Conservation (phyloP, 768 basidiomycete genomes). For the Dacryopinax spathularia region DNA sequence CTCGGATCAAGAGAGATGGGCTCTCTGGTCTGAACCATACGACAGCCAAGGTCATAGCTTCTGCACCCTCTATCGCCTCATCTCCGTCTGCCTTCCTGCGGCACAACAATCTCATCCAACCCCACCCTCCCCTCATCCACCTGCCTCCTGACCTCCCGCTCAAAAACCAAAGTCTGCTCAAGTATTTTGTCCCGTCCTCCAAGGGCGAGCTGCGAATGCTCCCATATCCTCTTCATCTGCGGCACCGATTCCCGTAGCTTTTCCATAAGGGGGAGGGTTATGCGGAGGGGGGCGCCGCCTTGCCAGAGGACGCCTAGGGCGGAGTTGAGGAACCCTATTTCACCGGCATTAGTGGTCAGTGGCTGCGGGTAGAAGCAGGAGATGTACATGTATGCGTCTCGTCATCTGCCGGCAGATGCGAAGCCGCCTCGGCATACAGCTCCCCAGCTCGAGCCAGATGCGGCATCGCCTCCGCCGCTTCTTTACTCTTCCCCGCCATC, state of each 20-base stretch:
- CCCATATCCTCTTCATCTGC: conserved; percentile 19
- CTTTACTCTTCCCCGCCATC: conserved; percentile 15
- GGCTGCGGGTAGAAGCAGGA: no score
- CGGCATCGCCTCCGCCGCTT: conserved; percentile 7
- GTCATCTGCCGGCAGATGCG: conserved; percentile 27
- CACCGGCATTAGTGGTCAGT: no score
- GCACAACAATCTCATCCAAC: not conserved
- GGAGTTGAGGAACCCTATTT: conserved; percentile 24
- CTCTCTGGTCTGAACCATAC: no score
- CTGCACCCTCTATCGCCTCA: not conserved
- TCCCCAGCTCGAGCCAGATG: conserved; percentile 19
- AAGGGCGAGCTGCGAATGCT: not conserved
- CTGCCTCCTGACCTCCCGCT: not conserved
- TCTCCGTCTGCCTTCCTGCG: not conserved
- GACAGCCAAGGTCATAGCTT: no score
- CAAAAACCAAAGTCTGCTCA: not conserved
- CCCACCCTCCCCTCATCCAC: not conserved
- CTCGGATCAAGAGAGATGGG: no score
- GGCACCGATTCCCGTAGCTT: conserved; percentile 17
- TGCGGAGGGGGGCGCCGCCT: conserved; percentile 17
- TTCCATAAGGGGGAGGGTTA: conserved; percentile 17
- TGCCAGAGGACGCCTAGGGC: conserved; percentile 10
- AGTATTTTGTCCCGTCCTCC: not conserved
- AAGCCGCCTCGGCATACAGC: conserved; percentile 25
- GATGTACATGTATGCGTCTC: conserved; percentile 22